Percentiles rank a stretch among this genome's conserved stretches.
Conservation (phyloP, 2,329 filamentous ascomycete species). For the Aspergillus pseudonomiae region DNA sequence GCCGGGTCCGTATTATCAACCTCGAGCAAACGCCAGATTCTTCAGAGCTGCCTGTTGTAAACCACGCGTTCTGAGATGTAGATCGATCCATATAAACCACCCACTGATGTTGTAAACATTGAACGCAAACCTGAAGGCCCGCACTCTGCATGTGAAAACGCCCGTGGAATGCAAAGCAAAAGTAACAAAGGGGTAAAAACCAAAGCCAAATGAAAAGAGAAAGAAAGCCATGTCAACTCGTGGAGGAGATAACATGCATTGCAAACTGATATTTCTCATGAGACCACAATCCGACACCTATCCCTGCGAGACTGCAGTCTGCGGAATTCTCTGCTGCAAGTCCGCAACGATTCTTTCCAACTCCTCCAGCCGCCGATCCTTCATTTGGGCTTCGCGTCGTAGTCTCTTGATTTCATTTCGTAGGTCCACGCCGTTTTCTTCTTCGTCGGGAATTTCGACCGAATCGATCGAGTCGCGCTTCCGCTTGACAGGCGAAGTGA, state of each 20-base stretch:
- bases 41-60: constrained; percentile 24
- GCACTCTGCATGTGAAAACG: constrained; percentile 31
- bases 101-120: constrained; percentile 23
- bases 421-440: constrained; percentile 50
- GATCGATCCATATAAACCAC: constrained; percentile 28
- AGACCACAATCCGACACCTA: constrained; percentile 16
- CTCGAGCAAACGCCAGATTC: constrained; percentile 38
- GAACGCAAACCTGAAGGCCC: constrained; percentile 24
- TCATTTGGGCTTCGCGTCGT: constrained; percentile 65
- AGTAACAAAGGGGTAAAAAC: constrained; percentile 8
- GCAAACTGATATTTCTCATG: background rate
- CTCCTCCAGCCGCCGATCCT: constrained; percentile 47
- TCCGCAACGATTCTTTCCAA: constrained; percentile 43
- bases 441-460: constrained; percentile 35
- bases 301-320: constrained; percentile 26
- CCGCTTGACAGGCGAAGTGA: constrained; percentile 36
- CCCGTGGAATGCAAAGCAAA: constrained; percentile 36
- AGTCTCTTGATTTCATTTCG: constrained; percentile 69
- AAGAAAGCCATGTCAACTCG: constrained; percentile 11
- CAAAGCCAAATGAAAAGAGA: constrained; percentile 7
- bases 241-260: constrained; percentile 14
- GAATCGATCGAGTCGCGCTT: constrained; percentile 37
- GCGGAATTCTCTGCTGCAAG: constrained; percentile 41
- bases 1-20: constrained; percentile 30
- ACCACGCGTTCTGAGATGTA: constrained; percentile 27